Conservation (phyloP, 805 yeast species). For the Cyberlindnera galapagoensis region DNA sequence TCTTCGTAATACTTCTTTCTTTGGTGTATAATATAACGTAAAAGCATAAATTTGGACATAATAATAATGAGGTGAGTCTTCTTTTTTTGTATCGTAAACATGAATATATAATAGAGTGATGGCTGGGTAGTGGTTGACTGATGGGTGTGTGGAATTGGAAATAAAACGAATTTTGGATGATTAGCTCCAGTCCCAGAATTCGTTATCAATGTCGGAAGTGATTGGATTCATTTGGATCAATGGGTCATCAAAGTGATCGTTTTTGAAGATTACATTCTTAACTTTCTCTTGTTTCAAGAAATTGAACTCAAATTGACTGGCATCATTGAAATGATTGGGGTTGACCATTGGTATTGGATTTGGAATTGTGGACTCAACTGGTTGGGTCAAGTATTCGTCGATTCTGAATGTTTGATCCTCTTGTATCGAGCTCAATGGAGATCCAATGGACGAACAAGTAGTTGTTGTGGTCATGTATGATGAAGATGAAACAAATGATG, state of each 20-base stretch:
- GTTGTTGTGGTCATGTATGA: constrained; percentile 14
- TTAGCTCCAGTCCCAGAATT: constrained; percentile 21
- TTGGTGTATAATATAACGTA: too few relatives aligned
- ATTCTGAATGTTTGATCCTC: constrained; percentile 21
- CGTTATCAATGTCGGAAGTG: constrained; percentile 9
- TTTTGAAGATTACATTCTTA: constrained; percentile 4
- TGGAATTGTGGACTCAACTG: constrained; percentile 4
- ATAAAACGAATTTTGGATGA: too few relatives aligned
- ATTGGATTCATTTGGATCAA: constrained; percentile 10
- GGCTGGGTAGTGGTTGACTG: too few relatives aligned
- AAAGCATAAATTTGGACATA: too few relatives aligned
- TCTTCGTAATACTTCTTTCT: too few relatives aligned
- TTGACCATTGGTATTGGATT: constrained; percentile 6
- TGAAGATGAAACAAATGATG: constrained; percentile 17
- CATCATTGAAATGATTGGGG: too few relatives aligned
- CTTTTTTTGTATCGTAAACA: too few relatives aligned
- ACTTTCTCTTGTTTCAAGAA: constrained; percentile 17
- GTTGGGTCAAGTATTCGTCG: constrained; percentile 21
- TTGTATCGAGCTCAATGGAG: constrained; percentile 18
- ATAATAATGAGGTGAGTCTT: too few relatives aligned
- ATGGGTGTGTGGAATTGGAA: too few relatives aligned
- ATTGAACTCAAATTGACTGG: constrained; percentile 19
- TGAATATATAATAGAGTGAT: too few relatives aligned
- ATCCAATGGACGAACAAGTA: too few relatives aligned
- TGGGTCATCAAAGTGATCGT: constrained; percentile 11